A percentile compares a stretch with the other conserved stretches of the same genome.
Conservation (phyloP, 1,284 basidiomycete genomes). For the Kalmanozyma brasiliensis region DNA sequence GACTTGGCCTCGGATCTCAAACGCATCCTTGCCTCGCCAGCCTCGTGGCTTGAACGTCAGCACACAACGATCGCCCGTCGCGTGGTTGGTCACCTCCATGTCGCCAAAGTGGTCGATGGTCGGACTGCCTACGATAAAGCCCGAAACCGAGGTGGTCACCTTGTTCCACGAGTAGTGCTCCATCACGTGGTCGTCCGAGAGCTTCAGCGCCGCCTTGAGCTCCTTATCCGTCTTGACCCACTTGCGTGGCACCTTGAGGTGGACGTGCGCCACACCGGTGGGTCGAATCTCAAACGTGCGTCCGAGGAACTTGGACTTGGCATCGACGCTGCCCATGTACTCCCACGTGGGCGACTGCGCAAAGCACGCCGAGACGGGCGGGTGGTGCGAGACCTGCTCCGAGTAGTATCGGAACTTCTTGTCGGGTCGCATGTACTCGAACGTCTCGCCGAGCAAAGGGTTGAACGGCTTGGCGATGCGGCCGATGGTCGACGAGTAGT, state of each 20-base stretch:
- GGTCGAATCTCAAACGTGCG: conserved; percentile 96
- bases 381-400: conserved; percentile 96
- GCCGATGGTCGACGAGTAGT: conserved; percentile 91
- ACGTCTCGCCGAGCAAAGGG: conserved; percentile 79
- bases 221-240: conserved; percentile 49
- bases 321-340: conserved; percentile 77
- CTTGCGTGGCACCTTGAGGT: conserved; percentile 74
- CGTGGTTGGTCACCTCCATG: conserved; percentile 90
- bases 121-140: conserved; percentile 91
- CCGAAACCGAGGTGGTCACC: conserved; percentile 73
- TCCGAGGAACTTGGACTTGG: conserved; percentile 71
- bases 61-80: conserved; percentile 87
- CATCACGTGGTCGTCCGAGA: conserved; percentile 56
- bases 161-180: conserved; percentile 94
- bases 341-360: conserved; percentile 88
- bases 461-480: conserved; percentile 68
- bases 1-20: conserved; percentile 89
- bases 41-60: conserved; percentile 95
- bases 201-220: conserved; percentile 26
- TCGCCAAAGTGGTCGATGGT: conserved; percentile 97
- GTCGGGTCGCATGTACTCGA: conserved; percentile 89
- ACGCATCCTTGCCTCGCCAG: conserved; percentile 91
- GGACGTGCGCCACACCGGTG: conserved; percentile 90
- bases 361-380: conserved; percentile 91
- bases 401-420: conserved; percentile 85